Base-by-base conservation (phyloP, 2,329 filamentous ascomycete genomes). In the Pseudopithomyces maydicus region DNA sequence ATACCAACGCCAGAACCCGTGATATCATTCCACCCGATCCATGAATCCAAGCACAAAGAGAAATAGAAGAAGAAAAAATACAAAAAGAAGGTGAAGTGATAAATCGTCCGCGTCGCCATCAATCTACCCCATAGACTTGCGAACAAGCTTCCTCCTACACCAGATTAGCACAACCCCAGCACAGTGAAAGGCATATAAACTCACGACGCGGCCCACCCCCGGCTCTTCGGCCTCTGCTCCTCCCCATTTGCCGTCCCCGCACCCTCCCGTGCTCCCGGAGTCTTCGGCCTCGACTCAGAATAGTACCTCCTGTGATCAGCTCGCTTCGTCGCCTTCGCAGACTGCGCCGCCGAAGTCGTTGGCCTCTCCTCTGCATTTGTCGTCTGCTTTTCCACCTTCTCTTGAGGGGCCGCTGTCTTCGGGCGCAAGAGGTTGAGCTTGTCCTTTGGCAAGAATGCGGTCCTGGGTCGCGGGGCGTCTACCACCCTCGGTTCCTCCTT, bases 161-260 rank as follows among this genome's bases (percentile, higher is more conserved):
- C 35, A 7, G n/a, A 43, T 62, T 38, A 62, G 57, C 20, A 39
- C 5, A 12, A 14, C 17, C 14, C 6, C 32, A 29, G 3, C 6
- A 10, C 19, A 2, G 14, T 1, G 11, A 4, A 39, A 38, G n/a
- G 22, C 10, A 19, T 8, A 23, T 7, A 20, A n/a, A 67, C 67
- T 65, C 58, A 68, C 67, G 64, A 63, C 56, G 61, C 58, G 52
- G 58, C 57, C 67, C 68, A 70, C n/a, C 59, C 56, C 26, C 65
- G 52, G 19, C 63, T 67, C 55, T 61, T 62, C 35, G 62, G 57
- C 44, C 53, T 63, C 17, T 32, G 19, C 8, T 26, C 32, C 3
- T 42, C 36, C 6, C 43, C 54, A 22, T 19, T 7, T 14, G 7
- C 43, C 11, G 5, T 23, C 8, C 33, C 33, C 32, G 29, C 23